These are phyloP conservation scores for Oryza rufipogon DNA, from an alignment of 176 grass and related monocot genomes.

Conservation along the genomic window DNA sequence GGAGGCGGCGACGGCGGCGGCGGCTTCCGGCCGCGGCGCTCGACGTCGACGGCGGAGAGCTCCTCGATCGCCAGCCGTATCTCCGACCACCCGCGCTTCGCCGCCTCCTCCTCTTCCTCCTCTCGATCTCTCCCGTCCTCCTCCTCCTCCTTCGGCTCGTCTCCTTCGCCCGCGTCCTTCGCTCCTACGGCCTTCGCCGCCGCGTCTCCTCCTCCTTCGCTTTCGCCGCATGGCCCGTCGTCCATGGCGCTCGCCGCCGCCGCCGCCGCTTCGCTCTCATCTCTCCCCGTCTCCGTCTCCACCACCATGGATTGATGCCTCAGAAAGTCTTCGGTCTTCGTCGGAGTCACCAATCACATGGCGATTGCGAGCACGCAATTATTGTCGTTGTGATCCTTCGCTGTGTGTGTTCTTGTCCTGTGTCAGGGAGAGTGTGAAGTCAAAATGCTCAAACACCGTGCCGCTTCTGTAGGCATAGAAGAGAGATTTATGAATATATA, in stretches of 20 bases:
- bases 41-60: constrained; percentile 50
- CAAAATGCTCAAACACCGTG: constrained; percentile 36
- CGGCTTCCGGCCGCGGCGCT: constrained; percentile 14
- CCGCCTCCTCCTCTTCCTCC: not conserved
- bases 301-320: constrained; percentile 40
- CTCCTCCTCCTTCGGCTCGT: not conserved
- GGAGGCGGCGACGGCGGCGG: constrained; percentile 14
- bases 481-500: not conserved
- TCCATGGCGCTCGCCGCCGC: not conserved
- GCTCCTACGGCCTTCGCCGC: constrained; percentile 24
- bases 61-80: constrained; percentile 73
- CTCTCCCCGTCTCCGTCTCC: constrained; percentile 45
- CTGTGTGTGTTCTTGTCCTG: not conserved
- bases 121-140: not conserved
- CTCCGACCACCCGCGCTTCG: constrained; percentile 47
- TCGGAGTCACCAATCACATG: not conserved
- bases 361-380: not conserved
- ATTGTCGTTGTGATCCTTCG: not conserved
- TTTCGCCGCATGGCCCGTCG: not conserved
- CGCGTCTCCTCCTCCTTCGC: not conserved
- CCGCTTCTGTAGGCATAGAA: not conserved
- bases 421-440: not conserved
- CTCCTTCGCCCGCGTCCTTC: not conserved
- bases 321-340: not conserved
- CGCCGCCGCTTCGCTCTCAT: constrained; percentile 22